Evolutionary conservation across 2,329 filamentous ascomycete genomes (phyloP).

Genomic region (Ascomycota sp.): DNA sequence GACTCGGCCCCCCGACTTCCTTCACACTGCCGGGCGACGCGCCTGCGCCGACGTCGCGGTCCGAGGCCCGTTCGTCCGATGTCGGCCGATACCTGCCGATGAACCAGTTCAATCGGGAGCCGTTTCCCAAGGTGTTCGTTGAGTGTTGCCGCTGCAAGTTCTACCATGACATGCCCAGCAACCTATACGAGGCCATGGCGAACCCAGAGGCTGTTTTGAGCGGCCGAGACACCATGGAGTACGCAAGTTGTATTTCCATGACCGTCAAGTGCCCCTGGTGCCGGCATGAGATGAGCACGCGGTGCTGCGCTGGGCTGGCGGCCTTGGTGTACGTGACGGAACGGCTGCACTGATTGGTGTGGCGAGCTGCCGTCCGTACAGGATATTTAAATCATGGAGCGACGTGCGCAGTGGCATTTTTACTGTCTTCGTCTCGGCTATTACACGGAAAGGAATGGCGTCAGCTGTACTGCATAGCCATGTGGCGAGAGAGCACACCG

Average conservation of each 20-base stretch:
- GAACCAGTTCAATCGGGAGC: conserved; percentile 11
- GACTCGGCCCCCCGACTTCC: conserved; percentile 6
- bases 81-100: conserved; percentile 2
- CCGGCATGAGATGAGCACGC: conserved; percentile 45
- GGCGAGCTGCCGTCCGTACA: too few species aligned
- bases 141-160: conserved; percentile 44
- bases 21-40: conserved; percentile 2
- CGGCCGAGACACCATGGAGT: conserved; percentile 24
- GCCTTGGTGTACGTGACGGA: conserved; percentile 47
- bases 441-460: too few species aligned
- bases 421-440: too few species aligned
- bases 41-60: background rate
- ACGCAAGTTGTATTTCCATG: conserved; percentile 35
- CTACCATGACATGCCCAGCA: conserved; percentile 44
- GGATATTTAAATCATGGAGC: too few species aligned
- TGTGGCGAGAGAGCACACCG: too few species aligned
- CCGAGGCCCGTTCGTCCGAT: background rate
- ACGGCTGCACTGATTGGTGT: conserved; percentile 25
- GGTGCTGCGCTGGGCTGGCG: conserved; percentile 48
- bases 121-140: conserved; percentile 41
- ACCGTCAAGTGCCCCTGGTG: conserved; percentile 54
- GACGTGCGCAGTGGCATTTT: too few species aligned
- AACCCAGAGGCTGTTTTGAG: conserved; percentile 33
- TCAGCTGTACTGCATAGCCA: too few species aligned
- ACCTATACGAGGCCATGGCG: conserved; percentile 44